phyloP scores from a whole-genome alignment of 164 flowering plant species.

The Chloranthus sessilifolius region DNA sequence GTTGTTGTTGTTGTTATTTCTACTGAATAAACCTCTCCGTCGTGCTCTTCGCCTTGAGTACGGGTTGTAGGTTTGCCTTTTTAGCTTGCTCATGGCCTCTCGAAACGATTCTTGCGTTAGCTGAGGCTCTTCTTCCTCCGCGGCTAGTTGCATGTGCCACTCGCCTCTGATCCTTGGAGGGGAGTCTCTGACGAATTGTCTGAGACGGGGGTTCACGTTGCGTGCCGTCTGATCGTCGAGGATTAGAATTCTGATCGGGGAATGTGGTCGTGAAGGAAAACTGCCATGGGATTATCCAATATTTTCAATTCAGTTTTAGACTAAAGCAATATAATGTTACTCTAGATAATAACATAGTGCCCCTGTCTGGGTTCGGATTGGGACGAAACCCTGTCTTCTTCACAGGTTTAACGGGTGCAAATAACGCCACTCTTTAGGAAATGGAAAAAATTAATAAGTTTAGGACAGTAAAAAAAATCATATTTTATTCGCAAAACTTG shows the following conservation, averaged over 20 bases:
- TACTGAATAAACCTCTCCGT: slow-evolving; percentile 34
- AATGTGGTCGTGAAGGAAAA: slow-evolving; percentile 17
- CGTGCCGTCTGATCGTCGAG: slow-evolving; percentile 3
- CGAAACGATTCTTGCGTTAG: slow-evolving; percentile 32
- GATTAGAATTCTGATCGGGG: slow-evolving; percentile 10
- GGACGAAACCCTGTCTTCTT: too few relatives aligned
- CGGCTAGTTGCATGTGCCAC: slow-evolving; percentile 4
- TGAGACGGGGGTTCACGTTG: slow-evolving; percentile 13
- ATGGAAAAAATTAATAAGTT: too few relatives aligned
- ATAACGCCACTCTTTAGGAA: too few relatives aligned
- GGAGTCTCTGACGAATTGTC: slow-evolving; percentile 15
- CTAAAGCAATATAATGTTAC: too few relatives aligned
- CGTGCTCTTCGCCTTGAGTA: slow-evolving; percentile 19
- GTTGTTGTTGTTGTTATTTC: slow-evolving; percentile 18
- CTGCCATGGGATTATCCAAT: slow-evolving; percentile 11
- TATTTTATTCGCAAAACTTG: too few relatives aligned
- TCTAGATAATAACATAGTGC: too few relatives aligned
- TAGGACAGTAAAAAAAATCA: too few relatives aligned
- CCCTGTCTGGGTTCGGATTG: too few relatives aligned
- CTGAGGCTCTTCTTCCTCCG: slow-evolving; percentile 18
- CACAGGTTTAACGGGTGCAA: too few relatives aligned
- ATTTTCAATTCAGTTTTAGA: background rate
- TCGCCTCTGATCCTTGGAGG: slow-evolving; percentile 13
- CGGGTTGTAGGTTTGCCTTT: slow-evolving; percentile 40
- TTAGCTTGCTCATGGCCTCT: slow-evolving; percentile 34